These are phyloP conservation scores for Triticum timopheevii DNA, from an alignment of 176 grass and related monocot genomes.

Conservation along the genomic window DNA sequence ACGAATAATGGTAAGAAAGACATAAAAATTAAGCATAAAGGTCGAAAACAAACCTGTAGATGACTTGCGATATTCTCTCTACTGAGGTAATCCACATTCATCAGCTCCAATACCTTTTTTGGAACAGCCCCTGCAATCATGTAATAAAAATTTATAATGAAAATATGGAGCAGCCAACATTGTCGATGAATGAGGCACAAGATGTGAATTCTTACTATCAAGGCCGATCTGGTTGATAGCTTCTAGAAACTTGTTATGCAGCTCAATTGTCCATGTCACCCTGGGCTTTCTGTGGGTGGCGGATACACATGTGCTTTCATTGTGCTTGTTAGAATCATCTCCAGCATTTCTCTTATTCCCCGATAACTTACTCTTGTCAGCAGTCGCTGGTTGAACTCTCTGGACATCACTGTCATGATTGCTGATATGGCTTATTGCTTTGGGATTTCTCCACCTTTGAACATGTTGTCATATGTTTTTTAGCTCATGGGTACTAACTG, in stretches of 20 bases:
- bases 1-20: background rate
- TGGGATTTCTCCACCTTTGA: background rate
- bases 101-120: constrained; percentile 59
- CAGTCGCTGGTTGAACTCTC: background rate
- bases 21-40: background rate
- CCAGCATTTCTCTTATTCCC: constrained; percentile 30
- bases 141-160: background rate
- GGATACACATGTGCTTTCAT: background rate
- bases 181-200: background rate
- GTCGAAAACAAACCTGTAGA: constrained; percentile 50
- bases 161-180: background rate
- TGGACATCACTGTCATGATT: background rate
- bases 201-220: background rate
- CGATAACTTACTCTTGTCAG: constrained; percentile 7
- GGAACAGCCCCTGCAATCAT: constrained; percentile 54
- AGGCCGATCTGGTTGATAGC: background rate
- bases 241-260: background rate
- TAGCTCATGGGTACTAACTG: background rate
- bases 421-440: background rate
- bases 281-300: background rate
- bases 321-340: constrained; percentile 7
- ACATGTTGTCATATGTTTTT: background rate
- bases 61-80: constrained; percentile 76
- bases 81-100: constrained; percentile 58
- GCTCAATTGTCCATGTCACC: background rate